Evolutionary conservation across 305 asterid genomes (phyloP), one percentile per base, ranked within the genome.

Genomic region (Rubia peregrina): DNA sequence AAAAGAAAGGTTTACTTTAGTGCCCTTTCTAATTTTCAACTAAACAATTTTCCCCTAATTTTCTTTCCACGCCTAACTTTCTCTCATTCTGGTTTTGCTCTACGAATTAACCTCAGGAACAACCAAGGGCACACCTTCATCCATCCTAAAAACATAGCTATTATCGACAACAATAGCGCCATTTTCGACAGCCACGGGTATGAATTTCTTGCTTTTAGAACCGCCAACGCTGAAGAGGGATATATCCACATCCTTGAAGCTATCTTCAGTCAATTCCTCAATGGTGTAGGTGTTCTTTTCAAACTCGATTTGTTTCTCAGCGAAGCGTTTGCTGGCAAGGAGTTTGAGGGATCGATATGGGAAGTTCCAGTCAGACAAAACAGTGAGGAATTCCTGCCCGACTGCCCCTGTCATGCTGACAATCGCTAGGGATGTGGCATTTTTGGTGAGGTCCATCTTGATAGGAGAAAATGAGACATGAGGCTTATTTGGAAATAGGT

Each of bases 81-180:
- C 36, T 30, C 2, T 30, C 36, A 1, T 30, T 30, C 36, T 30
- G 3, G 36, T 30, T 30, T 30, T 30, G 36, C 36, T 30, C 48
- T 64, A 51, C 2, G 68, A 33, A 64, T 64, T 64, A 40, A 64
- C 68, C 81, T 93, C 96, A 2, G 98, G 97, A 40, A 93, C 87
- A 77, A 93, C 98, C 4, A 93, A 86, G 3, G 97, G 98, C 49
- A 89, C 75, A n/a, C 88, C 95, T 9, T 88, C 96, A 64, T 79
- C 92, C 98, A 93, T 93, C 76, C 97, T 82, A 79, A 93, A 93
- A 3, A 97, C 96, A 2, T 96, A 93, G 86, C 98, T 90, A 77
- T 93, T 93, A 83, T 93, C 98, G 74, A 93, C 98, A 3, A 93
- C 97, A 78, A 93, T 69, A 38, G 86, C 59, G 43, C 98, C 98